phyloP scores from a whole-genome alignment of 805 yeast species.

The Torulaspora gathmanii region DNA sequence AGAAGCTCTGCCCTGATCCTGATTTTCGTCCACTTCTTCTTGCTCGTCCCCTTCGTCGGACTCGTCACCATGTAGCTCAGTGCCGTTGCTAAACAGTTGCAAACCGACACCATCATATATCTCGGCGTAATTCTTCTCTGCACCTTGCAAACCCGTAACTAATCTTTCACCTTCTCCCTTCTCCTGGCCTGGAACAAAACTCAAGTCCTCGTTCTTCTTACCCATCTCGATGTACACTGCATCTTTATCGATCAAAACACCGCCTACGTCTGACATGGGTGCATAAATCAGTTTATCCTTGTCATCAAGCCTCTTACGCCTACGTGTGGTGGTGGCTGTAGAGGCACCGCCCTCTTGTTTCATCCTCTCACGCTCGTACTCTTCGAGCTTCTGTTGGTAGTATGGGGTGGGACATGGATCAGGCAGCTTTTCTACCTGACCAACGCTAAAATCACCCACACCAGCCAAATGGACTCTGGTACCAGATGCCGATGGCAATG shows the following conservation, averaged over 20 bases:
- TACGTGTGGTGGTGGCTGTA: constrained; percentile 58
- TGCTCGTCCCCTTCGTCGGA: constrained; percentile 40
- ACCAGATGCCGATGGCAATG: constrained; percentile 55
- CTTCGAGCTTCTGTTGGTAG: constrained; percentile 80
- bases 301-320: constrained; percentile 90
- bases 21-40: constrained; percentile 37
- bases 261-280: constrained; percentile 99
- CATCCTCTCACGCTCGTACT: constrained; percentile 66
- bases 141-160: constrained; percentile 76
- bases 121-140: constrained; percentile 54
- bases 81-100: constrained; percentile 64
- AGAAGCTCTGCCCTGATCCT: constrained; percentile 57
- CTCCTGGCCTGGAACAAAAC: constrained; percentile 60
- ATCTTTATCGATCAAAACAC: constrained; percentile 93
- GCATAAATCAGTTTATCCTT: constrained; percentile 93
- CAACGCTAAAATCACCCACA: constrained; percentile 79
- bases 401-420: constrained; percentile 99
- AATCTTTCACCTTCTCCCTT: constrained; percentile 81
- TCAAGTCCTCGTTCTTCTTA: constrained; percentile 28
- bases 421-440: constrained; percentile 80
- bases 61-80: constrained; percentile 43
- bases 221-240: constrained; percentile 83
- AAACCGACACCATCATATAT: constrained; percentile 64
- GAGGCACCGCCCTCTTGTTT: constrained; percentile 60
- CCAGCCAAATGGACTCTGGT: constrained; percentile 93